Base-by-base conservation (phyloP, 495 filamentous ascomycete species). In the Hyaloscypha variabilis region DNA sequence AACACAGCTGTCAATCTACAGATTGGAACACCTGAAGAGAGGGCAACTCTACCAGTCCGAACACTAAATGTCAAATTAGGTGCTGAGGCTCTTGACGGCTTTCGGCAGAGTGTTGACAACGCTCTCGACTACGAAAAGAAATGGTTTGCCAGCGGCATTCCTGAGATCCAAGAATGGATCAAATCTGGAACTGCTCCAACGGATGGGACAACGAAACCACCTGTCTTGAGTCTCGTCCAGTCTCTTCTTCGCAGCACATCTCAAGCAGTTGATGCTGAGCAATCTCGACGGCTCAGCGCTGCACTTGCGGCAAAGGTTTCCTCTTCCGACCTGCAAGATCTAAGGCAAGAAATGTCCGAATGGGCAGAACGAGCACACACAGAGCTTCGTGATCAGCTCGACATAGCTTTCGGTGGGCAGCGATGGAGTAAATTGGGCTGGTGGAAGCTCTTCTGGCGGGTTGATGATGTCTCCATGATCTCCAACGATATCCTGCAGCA, bases 371-470 rank as follows among this genome's bases (percentile, higher is more conserved):
- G 77, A 24, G 91, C 89, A 2, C 95, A 99, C 72, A 84, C 85
- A 1, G 94, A 99, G 71, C 84, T 98, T 6, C 89, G 91, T 56
- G 81, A 88, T 66, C 83, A 90, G 34, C 87, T 98, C 1, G 88
- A 92, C 62, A 74, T 79, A 34, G 92, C 90, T 5, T 94, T 97
- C 69, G 74, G 83, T 14, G 86, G 85, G 42, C 80, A 77, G 46
- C 76, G 83, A 28, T 98, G 94, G 94, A 80, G 82, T 2, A 88
- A 86, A 21, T 79, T 97, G 1, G 82, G 84, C 11, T 99, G 94
- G 95, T 98, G 91, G 91, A 96, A 96, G 73, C 85, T 99, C 14
- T 88, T 96, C 71, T 97, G 93, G 92, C 88, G 90, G 14, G 91
- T 92, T 53, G 95, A 98, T 74, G 94, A 98, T 69, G 92, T 99